A percentile compares a stretch with the other conserved stretches of the same genome.
Conservation (phyloP, 148 eudicot species). For the Pouteria glomerata region DNA sequence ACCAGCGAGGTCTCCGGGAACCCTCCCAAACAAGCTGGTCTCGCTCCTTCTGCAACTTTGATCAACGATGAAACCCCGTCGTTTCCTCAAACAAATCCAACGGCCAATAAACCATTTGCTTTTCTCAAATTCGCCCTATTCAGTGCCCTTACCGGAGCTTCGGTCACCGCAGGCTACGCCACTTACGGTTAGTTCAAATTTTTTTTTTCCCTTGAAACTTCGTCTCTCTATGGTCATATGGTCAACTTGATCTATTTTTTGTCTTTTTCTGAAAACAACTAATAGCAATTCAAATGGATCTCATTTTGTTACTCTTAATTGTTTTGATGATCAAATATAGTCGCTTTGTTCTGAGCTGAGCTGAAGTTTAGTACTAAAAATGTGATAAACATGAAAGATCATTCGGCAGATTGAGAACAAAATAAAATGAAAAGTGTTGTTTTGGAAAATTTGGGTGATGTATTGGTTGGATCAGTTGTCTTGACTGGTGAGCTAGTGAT, state of each 20-base stretch:
- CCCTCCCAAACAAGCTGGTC: slow-evolving; percentile 1
- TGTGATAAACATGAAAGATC: too few relatives aligned
- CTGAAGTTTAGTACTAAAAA: too few relatives aligned
- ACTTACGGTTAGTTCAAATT: slow-evolving; percentile 2
- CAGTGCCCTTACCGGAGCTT: slow-evolving; percentile 3
- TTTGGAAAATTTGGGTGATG: neutral
- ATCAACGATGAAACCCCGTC: slow-evolving; percentile 2
- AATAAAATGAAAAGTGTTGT: too few relatives aligned
- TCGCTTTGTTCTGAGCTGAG: neutral
- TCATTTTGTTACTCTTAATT: neutral
- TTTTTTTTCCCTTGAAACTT: neutral
- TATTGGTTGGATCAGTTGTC: neutral
- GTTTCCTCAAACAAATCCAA: neutral
- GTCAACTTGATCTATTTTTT: neutral
- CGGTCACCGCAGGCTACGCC: slow-evolving; percentile 4
- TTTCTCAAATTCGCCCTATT: slow-evolving; percentile 4
- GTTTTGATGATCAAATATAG: neutral
- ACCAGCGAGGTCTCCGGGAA: neutral
- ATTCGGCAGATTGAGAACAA: too few relatives aligned
- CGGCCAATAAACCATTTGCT: neutral
- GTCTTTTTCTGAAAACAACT: neutral
- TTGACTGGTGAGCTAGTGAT: neutral
- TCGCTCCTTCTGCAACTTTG: slow-evolving; percentile 5
- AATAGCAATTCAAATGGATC: neutral
- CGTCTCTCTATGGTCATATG: neutral